A percentile compares a stretch with the other conserved stretches of the same genome.
phyloP scores from a whole-genome alignment of 208 protist genomes.

The Acanthamoeba lenticulata region DNA sequence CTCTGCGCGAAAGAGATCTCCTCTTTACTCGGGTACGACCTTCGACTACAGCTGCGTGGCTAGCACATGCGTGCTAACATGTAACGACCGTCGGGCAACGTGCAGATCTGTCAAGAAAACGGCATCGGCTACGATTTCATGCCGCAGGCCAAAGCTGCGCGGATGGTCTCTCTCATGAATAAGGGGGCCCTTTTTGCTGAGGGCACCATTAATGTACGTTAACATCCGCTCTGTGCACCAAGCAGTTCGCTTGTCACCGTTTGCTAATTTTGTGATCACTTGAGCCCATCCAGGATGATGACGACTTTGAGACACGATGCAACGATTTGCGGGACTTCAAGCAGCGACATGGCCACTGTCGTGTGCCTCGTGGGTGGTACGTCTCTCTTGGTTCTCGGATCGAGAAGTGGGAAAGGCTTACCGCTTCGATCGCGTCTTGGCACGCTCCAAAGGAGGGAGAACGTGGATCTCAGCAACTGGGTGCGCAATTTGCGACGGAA shows the following conservation, averaged over 20 bases:
- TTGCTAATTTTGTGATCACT: too few species aligned
- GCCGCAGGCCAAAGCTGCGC: neutral
- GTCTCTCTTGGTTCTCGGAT: neutral
- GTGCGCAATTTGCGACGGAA: slow-evolving; percentile 21
- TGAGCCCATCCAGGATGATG: neutral
- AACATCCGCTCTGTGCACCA: neutral
- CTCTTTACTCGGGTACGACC: neutral
- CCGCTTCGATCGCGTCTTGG: neutral
- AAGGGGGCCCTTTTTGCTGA: neutral
- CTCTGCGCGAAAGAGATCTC: neutral
- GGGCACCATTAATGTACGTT: neutral
- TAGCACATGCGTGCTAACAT: too few species aligned
- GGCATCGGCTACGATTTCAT: neutral
- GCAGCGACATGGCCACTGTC: neutral
- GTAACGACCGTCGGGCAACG: too few species aligned
- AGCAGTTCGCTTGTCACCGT: too few species aligned
- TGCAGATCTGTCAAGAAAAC: slow-evolving; percentile 29
- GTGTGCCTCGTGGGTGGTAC: neutral
- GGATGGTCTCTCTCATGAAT: neutral
- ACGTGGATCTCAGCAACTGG: neutral
- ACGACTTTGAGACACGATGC: neutral
- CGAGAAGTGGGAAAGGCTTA: neutral
- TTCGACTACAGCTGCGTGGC: neutral
- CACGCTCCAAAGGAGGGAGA: neutral
- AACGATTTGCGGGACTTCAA: neutral